Evolutionary conservation across 2,329 filamentous ascomycete genomes (phyloP).

Genomic region (Fusarium heterosporum): DNA sequence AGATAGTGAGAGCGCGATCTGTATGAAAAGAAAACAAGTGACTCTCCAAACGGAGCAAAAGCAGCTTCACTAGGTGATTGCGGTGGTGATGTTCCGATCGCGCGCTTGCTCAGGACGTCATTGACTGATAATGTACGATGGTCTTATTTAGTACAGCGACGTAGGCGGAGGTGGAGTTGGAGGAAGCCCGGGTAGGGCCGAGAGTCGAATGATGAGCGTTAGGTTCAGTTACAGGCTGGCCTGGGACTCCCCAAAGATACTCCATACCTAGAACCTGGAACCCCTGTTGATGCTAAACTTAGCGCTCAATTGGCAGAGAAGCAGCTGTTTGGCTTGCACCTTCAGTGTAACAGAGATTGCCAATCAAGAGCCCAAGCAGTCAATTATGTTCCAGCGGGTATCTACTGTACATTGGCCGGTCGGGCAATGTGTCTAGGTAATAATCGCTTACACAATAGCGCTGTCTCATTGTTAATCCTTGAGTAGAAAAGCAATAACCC

Average conservation of each 20-base stretch:
- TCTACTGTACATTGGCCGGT: no score
- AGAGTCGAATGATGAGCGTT: slow-evolving; percentile 32
- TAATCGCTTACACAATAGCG: no score
- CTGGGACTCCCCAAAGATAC: neutral
- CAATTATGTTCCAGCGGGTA: no score
- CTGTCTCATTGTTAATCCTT: no score
- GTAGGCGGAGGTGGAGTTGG: slow-evolving; percentile 42
- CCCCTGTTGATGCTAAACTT: slow-evolving; percentile 2
- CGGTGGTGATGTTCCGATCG: slow-evolving; percentile 23
- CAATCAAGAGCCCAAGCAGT: no score
- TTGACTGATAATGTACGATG: slow-evolving; percentile 36
- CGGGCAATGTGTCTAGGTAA: neutral
- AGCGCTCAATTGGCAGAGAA: neutral
- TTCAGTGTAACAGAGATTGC: slow-evolving; percentile 1
- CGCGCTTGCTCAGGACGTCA: slow-evolving; percentile 44
- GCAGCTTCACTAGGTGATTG: slow-evolving; percentile 17
- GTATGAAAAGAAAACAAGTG: slow-evolving; percentile 6
- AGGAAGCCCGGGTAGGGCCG: slow-evolving; percentile 30
- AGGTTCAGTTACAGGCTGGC: slow-evolving; percentile 1
- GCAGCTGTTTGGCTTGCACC: neutral
- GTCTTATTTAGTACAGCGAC: slow-evolving; percentile 32
- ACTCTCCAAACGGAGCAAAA: slow-evolving; percentile 17
- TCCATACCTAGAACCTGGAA: neutral
- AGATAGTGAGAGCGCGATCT: slow-evolving; percentile 1
- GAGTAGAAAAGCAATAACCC: no score